Base-by-base conservation (phyloP, 306 rosid genomes). In the Corylus heterophylla region DNA sequence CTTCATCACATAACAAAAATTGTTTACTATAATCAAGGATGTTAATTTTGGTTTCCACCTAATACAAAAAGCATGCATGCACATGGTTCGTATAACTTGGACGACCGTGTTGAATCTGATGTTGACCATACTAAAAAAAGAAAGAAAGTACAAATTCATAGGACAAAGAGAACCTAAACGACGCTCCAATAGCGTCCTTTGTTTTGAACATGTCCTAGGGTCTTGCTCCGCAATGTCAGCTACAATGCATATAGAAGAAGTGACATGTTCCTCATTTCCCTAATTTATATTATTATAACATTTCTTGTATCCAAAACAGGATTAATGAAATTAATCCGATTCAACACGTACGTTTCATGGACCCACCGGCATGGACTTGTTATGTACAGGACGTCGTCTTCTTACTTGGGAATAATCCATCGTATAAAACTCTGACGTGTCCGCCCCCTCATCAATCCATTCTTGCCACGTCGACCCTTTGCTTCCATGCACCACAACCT, bases 321-420 rank as follows among this genome's bases (percentile, higher is more conserved):
- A 42, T 42, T 39, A 39, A 39, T 39, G 7, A 42, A 42, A 42
- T 39, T 39, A 76, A 64, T 20, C 16, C 4, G 58, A 59, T 12
- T 27, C 54, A 14, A 17, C 47, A 14, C 14, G 35, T 87, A 50
- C 71, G 83, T 81, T 90, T 89, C 70, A 91, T 85, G 97, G 97
- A 86, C 45, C 56, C 50, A 77, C 80, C 39, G 90, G 88, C 71
- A 84, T 22, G 49, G 89, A 55, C 82, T 89, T 90, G 96, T 94
- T 94, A 69, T 94, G 96, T 66, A 90, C 80, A 35, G 97, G 97
- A 72, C 86, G 94, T 61, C 94, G 78, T 75, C 90, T 81, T 89
- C 76, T 89, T 2, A 89, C 90, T 0, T 55, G 22, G 18, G 78
- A 25, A 66, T 94, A 94, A 83, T 92, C 98, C 96, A 88, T 90